phyloP scores from a whole-genome alignment of 176 grass and related monocot genomes.

The Aegilops sharonensis region DNA sequence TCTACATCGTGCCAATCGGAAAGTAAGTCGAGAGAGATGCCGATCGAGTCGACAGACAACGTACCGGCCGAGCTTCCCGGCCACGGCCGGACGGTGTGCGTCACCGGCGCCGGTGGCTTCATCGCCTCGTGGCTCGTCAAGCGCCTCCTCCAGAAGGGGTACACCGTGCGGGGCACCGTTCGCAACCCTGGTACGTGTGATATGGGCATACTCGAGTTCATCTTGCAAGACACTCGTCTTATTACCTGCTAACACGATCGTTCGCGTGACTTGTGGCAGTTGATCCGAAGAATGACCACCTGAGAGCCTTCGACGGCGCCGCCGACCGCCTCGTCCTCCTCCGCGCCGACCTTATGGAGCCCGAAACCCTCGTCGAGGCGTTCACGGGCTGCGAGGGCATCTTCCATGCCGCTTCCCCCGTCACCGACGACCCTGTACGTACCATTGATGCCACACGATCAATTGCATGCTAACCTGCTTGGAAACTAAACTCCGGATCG shows the following conservation, averaged over 20 bases:
- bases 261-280: conserved; percentile 5
- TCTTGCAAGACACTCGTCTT: background rate
- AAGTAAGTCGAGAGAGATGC: conserved; percentile 3
- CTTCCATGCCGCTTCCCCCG: conserved; percentile 60
- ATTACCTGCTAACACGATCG: background rate
- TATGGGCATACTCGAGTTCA: background rate
- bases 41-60: background rate
- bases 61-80: conserved; percentile 25
- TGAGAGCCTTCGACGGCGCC: conserved; percentile 41
- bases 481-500: background rate
- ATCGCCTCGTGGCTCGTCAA: conserved; percentile 97
- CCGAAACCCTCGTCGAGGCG: conserved; percentile 29
- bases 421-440: conserved; percentile 64
- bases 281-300: conserved; percentile 57
- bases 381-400: conserved; percentile 58
- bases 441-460: background rate
- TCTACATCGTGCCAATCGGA: too few relatives aligned
- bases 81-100: conserved; percentile 56
- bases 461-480: background rate
- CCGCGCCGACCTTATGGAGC: conserved; percentile 50
- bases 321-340: conserved; percentile 38
- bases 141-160: conserved; percentile 67
- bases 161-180: conserved; percentile 76
- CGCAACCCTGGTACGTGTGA: conserved; percentile 55
- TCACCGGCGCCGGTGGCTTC: conserved; percentile 91